Conservation (phyloP, 495 filamentous ascomycete species). For the Chaetomium cochliodes region DNA sequence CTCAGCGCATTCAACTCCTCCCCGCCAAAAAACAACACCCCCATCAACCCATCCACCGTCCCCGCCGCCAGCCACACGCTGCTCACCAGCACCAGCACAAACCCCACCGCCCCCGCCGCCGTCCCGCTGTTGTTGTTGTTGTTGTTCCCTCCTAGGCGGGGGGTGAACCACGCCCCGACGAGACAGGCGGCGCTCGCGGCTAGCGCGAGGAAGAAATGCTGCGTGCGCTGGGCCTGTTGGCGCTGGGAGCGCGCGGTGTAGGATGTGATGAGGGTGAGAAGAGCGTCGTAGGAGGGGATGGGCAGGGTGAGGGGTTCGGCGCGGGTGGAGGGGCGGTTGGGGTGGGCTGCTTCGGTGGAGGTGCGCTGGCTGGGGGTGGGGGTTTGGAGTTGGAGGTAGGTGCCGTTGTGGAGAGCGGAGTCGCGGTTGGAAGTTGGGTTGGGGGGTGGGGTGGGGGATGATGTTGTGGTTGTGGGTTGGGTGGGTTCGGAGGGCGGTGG, state of each 20-base stretch:
- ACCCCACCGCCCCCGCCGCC: conserved; percentile 51
- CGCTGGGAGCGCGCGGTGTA: conserved; percentile 66
- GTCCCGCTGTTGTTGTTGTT: conserved; percentile 49
- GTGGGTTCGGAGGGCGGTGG: conserved; percentile 73
- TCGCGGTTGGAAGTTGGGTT: conserved; percentile 34
- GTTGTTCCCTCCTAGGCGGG: conserved; percentile 66
- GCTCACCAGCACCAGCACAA: conserved; percentile 75
- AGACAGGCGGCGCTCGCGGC: conserved; percentile 67
- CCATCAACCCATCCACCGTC: conserved; percentile 78
- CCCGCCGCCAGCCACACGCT: conserved; percentile 74
- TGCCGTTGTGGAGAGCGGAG: conserved; percentile 36
- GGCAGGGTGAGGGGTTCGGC: conserved; percentile 14
- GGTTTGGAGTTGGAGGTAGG: conserved; percentile 37
- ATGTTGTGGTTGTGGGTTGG: conserved; percentile 47
- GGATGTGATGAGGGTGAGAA: conserved; percentile 62
- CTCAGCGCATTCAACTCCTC: conserved; percentile 79
- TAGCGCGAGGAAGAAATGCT: conserved; percentile 69
- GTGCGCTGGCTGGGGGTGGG: conserved; percentile 25
- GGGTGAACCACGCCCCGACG: conserved; percentile 80
- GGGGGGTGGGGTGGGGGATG: neutral
- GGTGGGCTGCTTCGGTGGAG: conserved; percentile 24
- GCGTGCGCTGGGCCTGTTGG: conserved; percentile 67
- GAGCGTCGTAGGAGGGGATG: conserved; percentile 61
- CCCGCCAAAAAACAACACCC: conserved; percentile 79
- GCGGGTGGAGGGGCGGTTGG: conserved; percentile 18